Percentiles rank a stretch among this genome's conserved stretches.
Evolutionary conservation across 2,329 filamentous ascomycete species (phyloP).

Genomic region (Capronia americana): DNA sequence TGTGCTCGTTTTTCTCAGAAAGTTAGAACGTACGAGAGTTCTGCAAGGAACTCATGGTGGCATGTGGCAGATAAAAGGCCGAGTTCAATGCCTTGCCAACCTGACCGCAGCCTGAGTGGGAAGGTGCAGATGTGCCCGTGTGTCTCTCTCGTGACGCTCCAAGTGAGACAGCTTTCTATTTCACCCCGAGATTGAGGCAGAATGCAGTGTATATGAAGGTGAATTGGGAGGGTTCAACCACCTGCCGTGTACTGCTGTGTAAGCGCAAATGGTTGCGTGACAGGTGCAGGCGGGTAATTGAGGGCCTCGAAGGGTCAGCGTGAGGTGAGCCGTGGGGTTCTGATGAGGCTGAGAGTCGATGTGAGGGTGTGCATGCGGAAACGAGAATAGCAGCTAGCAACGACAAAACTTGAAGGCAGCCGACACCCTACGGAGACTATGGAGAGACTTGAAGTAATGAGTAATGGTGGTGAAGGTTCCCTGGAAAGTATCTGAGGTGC

Average conservation of each 20-base stretch:
- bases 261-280: constrained; percentile 32
- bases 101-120: constrained; percentile 20
- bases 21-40: constrained; percentile 33
- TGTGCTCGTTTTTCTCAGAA: constrained; percentile 32
- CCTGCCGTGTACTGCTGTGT: constrained; percentile 25
- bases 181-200: constrained; percentile 31
- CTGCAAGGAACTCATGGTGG: constrained; percentile 33
- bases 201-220: constrained; percentile 26
- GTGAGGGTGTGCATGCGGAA: constrained; percentile 24
- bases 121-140: constrained; percentile 21
- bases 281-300: constrained; percentile 15
- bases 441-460: constrained; percentile 8
- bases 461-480: constrained; percentile 7
- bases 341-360: constrained; percentile 18
- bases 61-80: constrained; percentile 26
- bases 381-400: constrained; percentile 20
- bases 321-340: constrained; percentile 30
- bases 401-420: constrained; percentile 1
- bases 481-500: not conserved
- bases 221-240: constrained; percentile 13
- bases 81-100: constrained; percentile 29
- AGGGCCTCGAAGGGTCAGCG: constrained; percentile 29
- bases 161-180: constrained; percentile 28
- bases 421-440: constrained; percentile 4
- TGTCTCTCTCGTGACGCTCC: constrained; percentile 24